These are phyloP conservation scores for Citrus australasica DNA, from an alignment of 345 rosid species.

Conservation along the genomic window DNA sequence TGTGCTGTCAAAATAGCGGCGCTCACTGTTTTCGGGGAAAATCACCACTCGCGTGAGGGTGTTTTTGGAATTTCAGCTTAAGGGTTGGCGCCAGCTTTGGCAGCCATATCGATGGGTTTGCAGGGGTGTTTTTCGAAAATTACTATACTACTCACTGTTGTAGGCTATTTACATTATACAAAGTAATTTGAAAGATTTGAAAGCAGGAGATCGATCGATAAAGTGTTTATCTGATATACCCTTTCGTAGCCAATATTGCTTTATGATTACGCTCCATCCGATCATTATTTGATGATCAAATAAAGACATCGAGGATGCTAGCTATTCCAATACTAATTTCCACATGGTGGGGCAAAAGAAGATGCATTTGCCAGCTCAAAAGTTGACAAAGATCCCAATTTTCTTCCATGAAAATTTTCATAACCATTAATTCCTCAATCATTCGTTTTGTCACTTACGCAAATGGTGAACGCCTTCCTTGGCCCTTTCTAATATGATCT, in stretches of 20 bases:
- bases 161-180: no score
- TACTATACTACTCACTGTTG: no score
- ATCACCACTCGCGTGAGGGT: background rate
- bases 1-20: constrained; percentile 15
- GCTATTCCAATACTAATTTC: background rate
- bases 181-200: no score
- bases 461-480: background rate
- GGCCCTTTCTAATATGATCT: background rate
- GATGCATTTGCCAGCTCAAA: constrained; percentile 27
- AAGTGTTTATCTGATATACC: no score
- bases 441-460: background rate
- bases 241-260: no score
- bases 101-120: background rate
- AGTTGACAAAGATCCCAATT: constrained; percentile 25
- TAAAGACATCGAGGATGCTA: background rate
- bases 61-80: background rate
- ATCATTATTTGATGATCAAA: background rate
- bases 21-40: background rate
- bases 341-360: constrained; percentile 26
- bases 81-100: background rate
- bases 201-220: no score
- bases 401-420: background rate
- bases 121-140: no score
- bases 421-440: background rate
- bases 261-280: no score